Percentiles rank a stretch among this genome's conserved stretches.
These are phyloP conservation scores for Tuber umbilicatum DNA, from an alignment of 495 filamentous ascomycete genomes.

Conservation along the genomic window DNA sequence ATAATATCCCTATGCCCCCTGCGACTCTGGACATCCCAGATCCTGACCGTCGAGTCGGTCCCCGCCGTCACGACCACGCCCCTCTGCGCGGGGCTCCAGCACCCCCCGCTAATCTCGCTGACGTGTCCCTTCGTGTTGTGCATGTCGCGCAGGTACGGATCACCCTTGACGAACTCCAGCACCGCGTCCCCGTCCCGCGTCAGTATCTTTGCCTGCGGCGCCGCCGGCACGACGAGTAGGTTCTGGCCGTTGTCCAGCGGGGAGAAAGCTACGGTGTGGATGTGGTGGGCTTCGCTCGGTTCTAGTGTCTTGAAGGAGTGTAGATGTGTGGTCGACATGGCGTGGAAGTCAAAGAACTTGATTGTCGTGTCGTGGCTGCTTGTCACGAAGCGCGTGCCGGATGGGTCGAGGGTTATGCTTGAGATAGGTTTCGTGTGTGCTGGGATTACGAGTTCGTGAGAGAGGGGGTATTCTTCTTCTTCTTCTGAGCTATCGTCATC, in stretches of 20 bases:
- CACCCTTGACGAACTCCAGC: slow-evolving; percentile 87
- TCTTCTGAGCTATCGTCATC: slow-evolving; percentile 61
- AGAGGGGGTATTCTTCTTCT: slow-evolving; percentile 85
- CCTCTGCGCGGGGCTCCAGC: slow-evolving; percentile 78
- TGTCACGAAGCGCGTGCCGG: slow-evolving; percentile 76
- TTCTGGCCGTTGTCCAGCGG: slow-evolving; percentile 64
- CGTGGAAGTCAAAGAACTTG: slow-evolving; percentile 89
- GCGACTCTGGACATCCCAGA: slow-evolving; percentile 91
- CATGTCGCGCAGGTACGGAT: slow-evolving; percentile 96
- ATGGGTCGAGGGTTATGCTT: slow-evolving; percentile 71
- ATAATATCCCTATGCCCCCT: slow-evolving; percentile 85
- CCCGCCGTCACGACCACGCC: slow-evolving; percentile 82
- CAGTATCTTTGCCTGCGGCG: slow-evolving; percentile 81
- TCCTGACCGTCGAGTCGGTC: slow-evolving; percentile 85
- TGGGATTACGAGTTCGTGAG: slow-evolving; percentile 85
- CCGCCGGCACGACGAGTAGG: slow-evolving; percentile 77
- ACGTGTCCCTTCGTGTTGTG: slow-evolving; percentile 95
- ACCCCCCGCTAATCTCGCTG: slow-evolving; percentile 76
- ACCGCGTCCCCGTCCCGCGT: slow-evolving; percentile 78
- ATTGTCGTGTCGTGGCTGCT: slow-evolving; percentile 84
- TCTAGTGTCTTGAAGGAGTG: slow-evolving; percentile 90
- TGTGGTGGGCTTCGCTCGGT: slow-evolving; percentile 79
- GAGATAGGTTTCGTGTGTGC: slow-evolving; percentile 88
- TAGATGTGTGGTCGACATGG: slow-evolving; percentile 90
- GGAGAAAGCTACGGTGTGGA: slow-evolving; percentile 82